Percentiles rank a stretch among this genome's conserved stretches.
Evolutionary conservation across 2,329 filamentous ascomycete genomes (phyloP).

Genomic region (Phialophora macrospora): DNA sequence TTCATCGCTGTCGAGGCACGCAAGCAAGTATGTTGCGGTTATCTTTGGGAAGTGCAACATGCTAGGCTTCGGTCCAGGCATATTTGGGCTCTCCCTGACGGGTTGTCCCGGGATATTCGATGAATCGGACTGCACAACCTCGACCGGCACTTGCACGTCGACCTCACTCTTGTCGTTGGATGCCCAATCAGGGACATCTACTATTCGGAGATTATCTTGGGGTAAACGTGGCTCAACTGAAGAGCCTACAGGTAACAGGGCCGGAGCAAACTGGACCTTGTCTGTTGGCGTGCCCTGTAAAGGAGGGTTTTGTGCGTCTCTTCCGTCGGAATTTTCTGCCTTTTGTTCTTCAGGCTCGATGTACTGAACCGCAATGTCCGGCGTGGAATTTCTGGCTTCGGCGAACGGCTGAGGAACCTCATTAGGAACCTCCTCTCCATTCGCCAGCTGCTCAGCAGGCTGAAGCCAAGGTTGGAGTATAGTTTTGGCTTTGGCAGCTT

Average conservation of each 20-base stretch:
- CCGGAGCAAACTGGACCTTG: neutral
- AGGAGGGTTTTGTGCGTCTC: neutral
- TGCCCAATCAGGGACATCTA: neutral
- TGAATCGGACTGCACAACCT: neutral
- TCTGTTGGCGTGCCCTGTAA: too few species aligned
- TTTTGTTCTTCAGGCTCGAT: neutral
- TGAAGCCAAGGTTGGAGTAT: constrained; percentile 6
- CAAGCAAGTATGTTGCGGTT: constrained; percentile 1
- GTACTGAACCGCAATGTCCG: neutral
- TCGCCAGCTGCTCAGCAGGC: neutral
- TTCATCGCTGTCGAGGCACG: constrained; percentile 13
- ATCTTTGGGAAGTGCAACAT: neutral
- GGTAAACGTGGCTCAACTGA: neutral
- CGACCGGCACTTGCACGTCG: neutral
- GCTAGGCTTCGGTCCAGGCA: neutral
- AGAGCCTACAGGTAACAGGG: neutral
- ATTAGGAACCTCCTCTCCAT: neutral
- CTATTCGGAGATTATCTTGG: neutral
- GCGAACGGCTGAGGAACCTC: neutral
- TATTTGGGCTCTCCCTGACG: neutral
- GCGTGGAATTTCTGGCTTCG: neutral
- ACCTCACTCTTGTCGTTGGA: neutral
- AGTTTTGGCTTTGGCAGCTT: neutral
- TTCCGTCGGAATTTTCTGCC: neutral
- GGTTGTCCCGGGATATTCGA: neutral